phyloP scores from a whole-genome alignment of 345 rosid species.

The Psidium friedrichsthalianum region DNA sequence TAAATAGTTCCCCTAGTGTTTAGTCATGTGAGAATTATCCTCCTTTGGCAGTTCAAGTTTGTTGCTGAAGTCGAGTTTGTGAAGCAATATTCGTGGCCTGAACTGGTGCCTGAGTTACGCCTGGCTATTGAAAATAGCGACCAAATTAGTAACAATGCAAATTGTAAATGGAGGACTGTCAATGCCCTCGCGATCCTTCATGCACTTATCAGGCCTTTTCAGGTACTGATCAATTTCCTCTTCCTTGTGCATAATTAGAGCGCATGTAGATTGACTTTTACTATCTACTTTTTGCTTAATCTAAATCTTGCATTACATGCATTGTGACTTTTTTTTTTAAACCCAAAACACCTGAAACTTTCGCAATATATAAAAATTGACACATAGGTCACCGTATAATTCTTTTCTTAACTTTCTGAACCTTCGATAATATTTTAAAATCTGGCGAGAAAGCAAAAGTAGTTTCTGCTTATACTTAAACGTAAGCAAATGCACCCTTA shows the following conservation, averaged over 20 bases:
- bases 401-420: not conserved
- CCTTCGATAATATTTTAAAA: not conserved
- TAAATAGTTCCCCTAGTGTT: not conserved
- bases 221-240: slow-evolving; percentile 25
- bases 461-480: not conserved
- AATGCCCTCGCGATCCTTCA: slow-evolving; percentile 55
- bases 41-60: slow-evolving; percentile 43
- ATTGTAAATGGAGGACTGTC: slow-evolving; percentile 39
- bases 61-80: slow-evolving; percentile 53
- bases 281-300: not conserved
- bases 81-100: slow-evolving; percentile 69
- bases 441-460: not conserved
- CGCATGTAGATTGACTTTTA: not conserved
- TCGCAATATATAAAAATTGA: not conserved
- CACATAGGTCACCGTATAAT: too few relatives aligned
- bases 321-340: not conserved
- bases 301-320: not conserved
- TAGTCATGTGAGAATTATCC: not conserved
- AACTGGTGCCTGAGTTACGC: slow-evolving; percentile 53
- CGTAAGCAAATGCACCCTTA: not conserved
- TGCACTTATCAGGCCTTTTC: slow-evolving; percentile 68
- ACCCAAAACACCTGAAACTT: not conserved
- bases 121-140: slow-evolving; percentile 55
- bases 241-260: not conserved
- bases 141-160: slow-evolving; percentile 17